Conservation (phyloP, 257 asterid genomes). For the Nicotiana tabacum region DNA sequence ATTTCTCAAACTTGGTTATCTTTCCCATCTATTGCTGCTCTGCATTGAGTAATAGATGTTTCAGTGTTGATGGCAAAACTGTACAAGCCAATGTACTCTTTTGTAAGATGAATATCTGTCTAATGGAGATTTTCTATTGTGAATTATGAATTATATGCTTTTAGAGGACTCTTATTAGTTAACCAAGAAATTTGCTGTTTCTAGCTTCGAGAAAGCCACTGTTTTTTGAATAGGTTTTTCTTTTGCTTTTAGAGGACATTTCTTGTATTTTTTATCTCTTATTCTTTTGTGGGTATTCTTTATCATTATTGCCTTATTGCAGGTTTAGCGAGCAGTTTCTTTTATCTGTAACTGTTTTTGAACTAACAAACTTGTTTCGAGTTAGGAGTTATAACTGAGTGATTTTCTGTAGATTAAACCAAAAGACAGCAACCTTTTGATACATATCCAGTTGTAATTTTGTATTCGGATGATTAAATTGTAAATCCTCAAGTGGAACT, state of each 20-base stretch:
- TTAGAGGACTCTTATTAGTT: background rate
- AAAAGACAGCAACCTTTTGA: no score
- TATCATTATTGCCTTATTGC: constrained; percentile 12
- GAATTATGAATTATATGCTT: background rate
- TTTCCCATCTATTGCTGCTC: constrained; percentile 5
- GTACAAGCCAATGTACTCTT: background rate
- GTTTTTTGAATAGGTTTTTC: background rate
- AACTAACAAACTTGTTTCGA: no score
- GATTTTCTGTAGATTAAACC: no score
- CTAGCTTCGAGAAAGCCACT: background rate
- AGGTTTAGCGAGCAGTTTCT: constrained; percentile 45
- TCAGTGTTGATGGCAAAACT: background rate
- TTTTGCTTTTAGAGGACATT: background rate
- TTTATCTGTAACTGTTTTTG: no score
- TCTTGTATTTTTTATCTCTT: background rate
- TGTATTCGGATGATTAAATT: no score
- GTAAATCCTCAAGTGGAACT: background rate
- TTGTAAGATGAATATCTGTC: background rate
- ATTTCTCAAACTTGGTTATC: background rate
- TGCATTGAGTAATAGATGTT: background rate
- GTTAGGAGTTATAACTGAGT: no score
- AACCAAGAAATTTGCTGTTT: background rate
- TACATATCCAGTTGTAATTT: no score
- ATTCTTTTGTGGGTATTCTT: background rate
- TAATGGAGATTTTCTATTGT: background rate